Conservation (phyloP, 352 stramenopile genomes). For the Hyaloperonospora brassicae region DNA sequence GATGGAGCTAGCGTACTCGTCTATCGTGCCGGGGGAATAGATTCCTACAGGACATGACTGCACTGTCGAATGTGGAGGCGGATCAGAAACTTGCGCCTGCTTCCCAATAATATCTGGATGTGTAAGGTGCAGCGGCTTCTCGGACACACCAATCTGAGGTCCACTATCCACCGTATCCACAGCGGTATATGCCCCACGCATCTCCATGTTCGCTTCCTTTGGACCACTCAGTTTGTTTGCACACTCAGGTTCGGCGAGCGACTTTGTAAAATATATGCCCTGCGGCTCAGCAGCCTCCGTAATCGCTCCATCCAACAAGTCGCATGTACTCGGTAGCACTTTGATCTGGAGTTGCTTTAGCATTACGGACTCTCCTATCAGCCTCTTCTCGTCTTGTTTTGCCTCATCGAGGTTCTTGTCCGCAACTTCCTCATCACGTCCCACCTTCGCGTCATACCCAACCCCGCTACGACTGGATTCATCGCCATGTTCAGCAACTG, state of each 20-base stretch:
- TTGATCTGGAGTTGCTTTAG: slow-evolving; percentile 14
- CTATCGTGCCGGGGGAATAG: slow-evolving; percentile 33
- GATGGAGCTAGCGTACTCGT: slow-evolving; percentile 51
- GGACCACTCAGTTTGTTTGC: slow-evolving; percentile 11
- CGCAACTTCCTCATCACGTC: slow-evolving; percentile 11
- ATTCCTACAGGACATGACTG: slow-evolving; percentile 3
- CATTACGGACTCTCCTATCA: neutral
- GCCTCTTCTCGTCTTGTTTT: slow-evolving; percentile 7
- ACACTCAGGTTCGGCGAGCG: slow-evolving; percentile 4
- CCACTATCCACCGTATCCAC: slow-evolving; percentile 6
- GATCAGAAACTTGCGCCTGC: slow-evolving; percentile 5
- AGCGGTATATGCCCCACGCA: slow-evolving; percentile 2
- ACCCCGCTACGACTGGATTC: slow-evolving; percentile 1
- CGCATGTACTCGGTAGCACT: slow-evolving; percentile 3
- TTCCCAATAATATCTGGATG: slow-evolving; percentile 24
- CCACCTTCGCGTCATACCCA: slow-evolving; percentile 4
- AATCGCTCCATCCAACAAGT: slow-evolving; percentile 5
- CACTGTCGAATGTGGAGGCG: slow-evolving; percentile 2
- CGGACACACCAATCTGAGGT: slow-evolving; percentile 9
- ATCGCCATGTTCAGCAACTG: slow-evolving; percentile 8
- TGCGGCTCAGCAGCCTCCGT: slow-evolving; percentile 4
- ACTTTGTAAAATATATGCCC: slow-evolving; percentile 7
- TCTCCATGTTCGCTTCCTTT: slow-evolving; percentile 12
- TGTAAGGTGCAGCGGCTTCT: slow-evolving; percentile 5
- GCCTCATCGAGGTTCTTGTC: slow-evolving; percentile 3